These are phyloP conservation scores for Echria macrotheca DNA, from an alignment of 495 filamentous ascomycete species.

Conservation along the genomic window DNA sequence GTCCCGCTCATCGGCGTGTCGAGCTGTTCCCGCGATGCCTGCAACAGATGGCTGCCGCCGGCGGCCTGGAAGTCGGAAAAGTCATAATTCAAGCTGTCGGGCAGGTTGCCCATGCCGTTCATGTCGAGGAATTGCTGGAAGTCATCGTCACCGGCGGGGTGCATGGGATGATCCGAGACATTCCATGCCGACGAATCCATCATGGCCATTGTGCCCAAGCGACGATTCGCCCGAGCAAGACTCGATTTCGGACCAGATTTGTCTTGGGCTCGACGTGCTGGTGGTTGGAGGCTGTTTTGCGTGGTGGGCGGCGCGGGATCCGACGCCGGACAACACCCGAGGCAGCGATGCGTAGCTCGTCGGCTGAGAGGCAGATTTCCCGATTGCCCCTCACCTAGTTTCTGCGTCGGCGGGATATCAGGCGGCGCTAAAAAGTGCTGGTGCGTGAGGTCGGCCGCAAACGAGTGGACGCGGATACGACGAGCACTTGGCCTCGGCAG, in stretches of 20 bases:
- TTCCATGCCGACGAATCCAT: conserved; percentile 47
- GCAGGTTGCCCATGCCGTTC: conserved; percentile 40
- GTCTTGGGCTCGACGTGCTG: too few relatives aligned
- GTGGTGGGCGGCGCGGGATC: too few relatives aligned
- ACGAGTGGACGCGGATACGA: too few relatives aligned
- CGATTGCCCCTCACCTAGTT: background rate
- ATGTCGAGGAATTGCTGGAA: conserved; percentile 55
- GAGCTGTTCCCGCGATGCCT: conserved; percentile 35
- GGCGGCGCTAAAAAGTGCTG: too few relatives aligned
- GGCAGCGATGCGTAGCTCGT: background rate
- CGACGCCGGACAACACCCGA: background rate
- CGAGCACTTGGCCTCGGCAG: too few relatives aligned
- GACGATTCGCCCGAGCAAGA: too few relatives aligned
- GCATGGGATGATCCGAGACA: conserved; percentile 42
- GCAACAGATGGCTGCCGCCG: conserved; percentile 30
- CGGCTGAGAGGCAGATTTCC: background rate
- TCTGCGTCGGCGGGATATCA: too few relatives aligned
- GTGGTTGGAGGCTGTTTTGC: too few relatives aligned
- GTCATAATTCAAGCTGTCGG: conserved; percentile 45
- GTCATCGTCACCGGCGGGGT: conserved; percentile 43
- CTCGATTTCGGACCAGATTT: too few relatives aligned
- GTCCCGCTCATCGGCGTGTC: conserved; percentile 48
- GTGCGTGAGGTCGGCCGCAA: too few relatives aligned
- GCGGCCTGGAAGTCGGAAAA: conserved; percentile 41
- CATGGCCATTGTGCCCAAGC: conserved; percentile 21